These are phyloP conservation scores for Sporothrix inflata DNA, from an alignment of 2,329 filamentous ascomycete genomes.

Conservation along the genomic window DNA sequence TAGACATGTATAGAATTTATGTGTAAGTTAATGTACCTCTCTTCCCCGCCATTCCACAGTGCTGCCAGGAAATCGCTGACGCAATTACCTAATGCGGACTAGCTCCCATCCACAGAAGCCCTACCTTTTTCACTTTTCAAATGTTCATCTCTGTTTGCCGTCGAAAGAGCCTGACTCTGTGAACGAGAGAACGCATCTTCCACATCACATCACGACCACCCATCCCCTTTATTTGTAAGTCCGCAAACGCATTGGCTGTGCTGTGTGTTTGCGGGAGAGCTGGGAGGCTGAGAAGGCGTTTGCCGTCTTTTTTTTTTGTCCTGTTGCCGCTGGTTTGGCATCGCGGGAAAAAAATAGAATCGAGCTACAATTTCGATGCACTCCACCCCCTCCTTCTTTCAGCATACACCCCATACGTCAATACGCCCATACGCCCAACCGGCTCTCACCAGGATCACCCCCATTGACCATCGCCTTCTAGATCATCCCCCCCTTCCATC, in stretches of 20 bases:
- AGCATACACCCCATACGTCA: not conserved
- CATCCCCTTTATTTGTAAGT: slow-evolving; percentile 2
- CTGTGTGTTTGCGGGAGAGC: not conserved
- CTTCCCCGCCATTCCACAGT: slow-evolving; percentile 27
- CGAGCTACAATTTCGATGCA: slow-evolving; percentile 3
- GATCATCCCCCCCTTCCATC: not conserved
- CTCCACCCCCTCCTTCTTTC: slow-evolving; percentile 21
- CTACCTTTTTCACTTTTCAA: slow-evolving; percentile 29
- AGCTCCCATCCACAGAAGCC: slow-evolving; percentile 30
- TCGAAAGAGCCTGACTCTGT: not conserved
- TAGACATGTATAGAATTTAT: not conserved
- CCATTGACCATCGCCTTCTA: not conserved
- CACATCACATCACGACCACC: not conserved
- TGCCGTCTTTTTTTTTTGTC: not conserved
- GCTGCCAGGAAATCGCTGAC: slow-evolving; percentile 15
- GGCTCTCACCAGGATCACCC: not conserved
- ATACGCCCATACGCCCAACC: not conserved
- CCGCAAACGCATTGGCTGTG: not conserved
- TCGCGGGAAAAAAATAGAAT: slow-evolving; percentile 23
- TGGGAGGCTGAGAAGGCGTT: not conserved
- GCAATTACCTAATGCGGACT: slow-evolving; percentile 25
- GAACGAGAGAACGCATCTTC: slow-evolving; percentile 2
- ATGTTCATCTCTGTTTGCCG: not conserved
- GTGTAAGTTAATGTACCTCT: not conserved
- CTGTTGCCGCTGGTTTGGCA: slow-evolving; percentile 1